A percentile compares a stretch with the other conserved stretches of the same genome.
phyloP scores from a whole-genome alignment of 1,139 yeast genomes.

The Lodderomyces metapsilosis region DNA sequence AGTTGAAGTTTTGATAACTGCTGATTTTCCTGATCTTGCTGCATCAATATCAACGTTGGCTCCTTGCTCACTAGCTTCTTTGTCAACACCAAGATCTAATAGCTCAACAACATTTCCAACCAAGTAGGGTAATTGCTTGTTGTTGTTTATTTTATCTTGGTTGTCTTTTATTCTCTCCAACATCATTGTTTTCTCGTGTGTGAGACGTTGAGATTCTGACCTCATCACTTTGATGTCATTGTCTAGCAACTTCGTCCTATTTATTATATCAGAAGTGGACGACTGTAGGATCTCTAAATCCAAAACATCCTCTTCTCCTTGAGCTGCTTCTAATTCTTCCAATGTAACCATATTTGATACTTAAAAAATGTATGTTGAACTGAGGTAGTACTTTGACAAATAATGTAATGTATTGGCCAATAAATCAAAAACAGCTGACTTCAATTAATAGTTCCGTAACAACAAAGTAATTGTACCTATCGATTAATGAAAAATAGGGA shows the following conservation, averaged over 20 bases:
- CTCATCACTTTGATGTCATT: constrained; percentile 96
- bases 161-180: constrained; percentile 92
- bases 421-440: no score
- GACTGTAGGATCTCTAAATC: constrained; percentile 81
- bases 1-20: constrained; percentile 95
- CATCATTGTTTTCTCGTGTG: constrained; percentile 93
- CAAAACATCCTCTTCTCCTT: constrained; percentile 50
- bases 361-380: background rate
- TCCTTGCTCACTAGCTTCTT: constrained; percentile 87
- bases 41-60: constrained; percentile 95
- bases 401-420: no score
- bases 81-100: constrained; percentile 83
- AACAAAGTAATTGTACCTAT: no score
- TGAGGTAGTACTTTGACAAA: no score
- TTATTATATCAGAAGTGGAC: constrained; percentile 79
- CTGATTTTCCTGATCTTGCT: constrained; percentile 91
- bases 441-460: no score
- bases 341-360: constrained; percentile 55
- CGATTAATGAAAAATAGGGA: no score
- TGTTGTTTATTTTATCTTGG: constrained; percentile 93
- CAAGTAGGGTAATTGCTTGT: constrained; percentile 90
- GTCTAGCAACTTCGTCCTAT: constrained; percentile 84
- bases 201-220: constrained; percentile 84
- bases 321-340: constrained; percentile 59
- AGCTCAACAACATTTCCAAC: constrained; percentile 98